Evolutionary conservation across 805 yeast genomes (phyloP).

Genomic region (Deakozyma indianensis): DNA sequence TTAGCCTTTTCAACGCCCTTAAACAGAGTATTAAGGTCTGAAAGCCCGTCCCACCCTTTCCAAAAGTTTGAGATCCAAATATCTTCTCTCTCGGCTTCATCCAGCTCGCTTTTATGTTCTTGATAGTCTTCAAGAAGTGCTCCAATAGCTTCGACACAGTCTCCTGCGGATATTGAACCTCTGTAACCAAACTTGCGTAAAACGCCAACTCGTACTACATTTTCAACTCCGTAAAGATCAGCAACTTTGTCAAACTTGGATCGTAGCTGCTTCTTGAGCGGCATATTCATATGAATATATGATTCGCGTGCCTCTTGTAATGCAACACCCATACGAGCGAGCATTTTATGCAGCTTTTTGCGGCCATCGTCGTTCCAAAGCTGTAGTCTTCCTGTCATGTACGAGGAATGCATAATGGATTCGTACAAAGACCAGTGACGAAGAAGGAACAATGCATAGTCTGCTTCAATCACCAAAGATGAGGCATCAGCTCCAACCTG

Average conservation of each 20-base stretch:
- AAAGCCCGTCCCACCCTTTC: slow-evolving; percentile 54
- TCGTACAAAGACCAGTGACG: slow-evolving; percentile 92
- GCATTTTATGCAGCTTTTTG: slow-evolving; percentile 72
- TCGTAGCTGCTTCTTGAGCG: slow-evolving; percentile 59
- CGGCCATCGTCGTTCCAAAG: slow-evolving; percentile 89
- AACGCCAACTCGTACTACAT: slow-evolving; percentile 74
- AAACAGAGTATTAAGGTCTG: slow-evolving; percentile 34
- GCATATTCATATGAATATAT: slow-evolving; percentile 82
- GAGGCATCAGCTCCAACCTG: slow-evolving; percentile 16
- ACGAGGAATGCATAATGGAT: slow-evolving; percentile 80
- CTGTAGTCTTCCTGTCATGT: slow-evolving; percentile 72
- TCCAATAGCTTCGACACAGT: slow-evolving; percentile 76
- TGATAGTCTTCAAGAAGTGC: slow-evolving; percentile 52
- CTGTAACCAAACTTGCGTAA: slow-evolving; percentile 74
- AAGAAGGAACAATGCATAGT: slow-evolving; percentile 70
- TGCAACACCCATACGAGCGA: slow-evolving; percentile 94
- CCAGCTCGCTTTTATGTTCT: neutral
- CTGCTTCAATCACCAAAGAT: slow-evolving; percentile 55
- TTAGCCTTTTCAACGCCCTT: slow-evolving; percentile 81
- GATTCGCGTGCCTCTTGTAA: slow-evolving; percentile 77
- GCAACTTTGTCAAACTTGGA: slow-evolving; percentile 55
- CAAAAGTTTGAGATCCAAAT: slow-evolving; percentile 65
- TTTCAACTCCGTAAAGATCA: slow-evolving; percentile 67
- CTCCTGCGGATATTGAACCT: slow-evolving; percentile 83
- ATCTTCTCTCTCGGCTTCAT: slow-evolving; percentile 34